phyloP scores from a whole-genome alignment of 805 yeast genomes.

The Myxozyma geophila region DNA sequence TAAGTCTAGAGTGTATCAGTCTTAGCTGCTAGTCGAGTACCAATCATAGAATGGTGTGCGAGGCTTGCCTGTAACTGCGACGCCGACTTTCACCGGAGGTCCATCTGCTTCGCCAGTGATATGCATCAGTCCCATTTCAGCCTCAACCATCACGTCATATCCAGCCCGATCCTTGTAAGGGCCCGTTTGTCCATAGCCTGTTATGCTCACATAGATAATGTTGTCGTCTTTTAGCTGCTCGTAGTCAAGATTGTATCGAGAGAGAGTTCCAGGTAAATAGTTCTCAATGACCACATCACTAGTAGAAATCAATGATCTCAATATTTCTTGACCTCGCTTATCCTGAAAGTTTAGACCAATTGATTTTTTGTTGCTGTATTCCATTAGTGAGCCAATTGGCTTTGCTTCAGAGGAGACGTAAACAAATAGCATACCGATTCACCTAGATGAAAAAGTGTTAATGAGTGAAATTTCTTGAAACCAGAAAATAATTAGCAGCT shows the following conservation, averaged over 20 bases:
- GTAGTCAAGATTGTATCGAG: conserved; percentile 47
- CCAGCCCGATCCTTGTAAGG: conserved; percentile 49
- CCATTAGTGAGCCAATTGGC: not conserved
- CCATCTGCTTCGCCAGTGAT: conserved; percentile 50
- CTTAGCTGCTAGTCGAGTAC: not conserved
- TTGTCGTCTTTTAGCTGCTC: conserved; percentile 38
- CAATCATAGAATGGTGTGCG: not conserved
- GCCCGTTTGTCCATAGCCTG: conserved; percentile 52
- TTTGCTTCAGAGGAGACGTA: not conserved
- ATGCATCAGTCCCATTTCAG: conserved; percentile 53
- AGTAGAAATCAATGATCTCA: conserved; percentile 40
- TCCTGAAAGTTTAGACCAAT: conserved; percentile 47
- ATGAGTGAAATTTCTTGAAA: not conserved
- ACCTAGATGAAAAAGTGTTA: conserved; percentile 10
- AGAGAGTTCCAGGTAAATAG: conserved; percentile 48
- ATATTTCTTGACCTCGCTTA: conserved; percentile 44
- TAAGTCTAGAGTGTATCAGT: conserved; percentile 41
- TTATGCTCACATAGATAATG: conserved; percentile 48
- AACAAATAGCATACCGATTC: conserved; percentile 17
- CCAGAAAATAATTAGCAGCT: conserved; percentile 16
- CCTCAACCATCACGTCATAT: conserved; percentile 51
- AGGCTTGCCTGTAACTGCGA: conserved; percentile 46
- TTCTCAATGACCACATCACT: conserved; percentile 50
- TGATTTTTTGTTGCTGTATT: conserved; percentile 47
- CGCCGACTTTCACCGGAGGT: conserved; percentile 52